Evolutionary conservation across 1,284 basidiomycete genomes (phyloP).

Genomic region (Heliocybe sulcata): DNA sequence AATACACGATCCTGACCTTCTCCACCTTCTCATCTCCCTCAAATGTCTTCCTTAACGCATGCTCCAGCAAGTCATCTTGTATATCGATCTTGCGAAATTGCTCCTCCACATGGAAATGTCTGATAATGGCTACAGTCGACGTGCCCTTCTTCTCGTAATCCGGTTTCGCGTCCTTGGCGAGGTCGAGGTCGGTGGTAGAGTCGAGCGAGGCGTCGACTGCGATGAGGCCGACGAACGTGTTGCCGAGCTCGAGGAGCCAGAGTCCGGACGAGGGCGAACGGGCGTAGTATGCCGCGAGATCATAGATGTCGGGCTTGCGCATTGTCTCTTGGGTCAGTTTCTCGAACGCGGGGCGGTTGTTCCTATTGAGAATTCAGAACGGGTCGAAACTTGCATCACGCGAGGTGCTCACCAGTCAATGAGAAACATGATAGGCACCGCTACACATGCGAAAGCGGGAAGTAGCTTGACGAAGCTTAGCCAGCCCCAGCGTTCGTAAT

Average conservation of each 20-base stretch:
- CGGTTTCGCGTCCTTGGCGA: conserved; percentile 10
- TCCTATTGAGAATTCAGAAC: conserved; percentile 31
- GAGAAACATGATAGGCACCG: conserved; percentile 58
- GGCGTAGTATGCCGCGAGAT: conserved; percentile 52
- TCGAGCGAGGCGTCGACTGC: conserved; percentile 56
- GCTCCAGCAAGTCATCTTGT: conserved; percentile 1
- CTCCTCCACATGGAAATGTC: conserved; percentile 72
- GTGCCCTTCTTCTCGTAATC: conserved; percentile 25
- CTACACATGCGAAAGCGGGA: conserved; percentile 57
- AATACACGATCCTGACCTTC: conserved; percentile 37
- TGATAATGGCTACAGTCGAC: conserved; percentile 50
- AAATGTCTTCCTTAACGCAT: background rate
- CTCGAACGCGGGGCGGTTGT: conserved; percentile 67
- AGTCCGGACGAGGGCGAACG: conserved; percentile 53
- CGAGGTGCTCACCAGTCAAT: conserved; percentile 64
- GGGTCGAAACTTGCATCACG: conserved; percentile 32
- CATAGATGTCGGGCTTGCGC: conserved; percentile 47
- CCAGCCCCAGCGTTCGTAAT: conserved; percentile 28
- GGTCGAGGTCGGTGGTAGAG: conserved; percentile 23
- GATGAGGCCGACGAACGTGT: conserved; percentile 59
- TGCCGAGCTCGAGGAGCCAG: conserved; percentile 60
- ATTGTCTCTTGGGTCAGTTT: conserved; percentile 44
- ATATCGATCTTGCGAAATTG: conserved; percentile 48
- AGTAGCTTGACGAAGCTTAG: conserved; percentile 50
- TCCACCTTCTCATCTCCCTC: conserved; percentile 27